Evolutionary conservation across 2,329 filamentous ascomycete genomes (phyloP).

Genomic region (Stachybotrys chlorohalonatus): DNA sequence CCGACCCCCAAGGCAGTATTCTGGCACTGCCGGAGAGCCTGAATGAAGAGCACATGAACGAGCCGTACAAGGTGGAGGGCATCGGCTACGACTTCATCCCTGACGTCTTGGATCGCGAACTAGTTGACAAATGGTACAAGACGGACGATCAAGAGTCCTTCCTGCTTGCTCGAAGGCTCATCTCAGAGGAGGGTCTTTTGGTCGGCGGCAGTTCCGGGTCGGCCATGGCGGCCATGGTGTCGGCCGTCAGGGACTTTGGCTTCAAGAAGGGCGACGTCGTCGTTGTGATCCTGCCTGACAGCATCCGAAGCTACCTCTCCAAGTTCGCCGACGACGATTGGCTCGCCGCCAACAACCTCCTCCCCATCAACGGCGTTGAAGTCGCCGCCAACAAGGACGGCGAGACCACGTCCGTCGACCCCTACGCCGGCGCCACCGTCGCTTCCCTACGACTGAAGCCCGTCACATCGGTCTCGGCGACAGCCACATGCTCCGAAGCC

Average conservation of each 20-base stretch:
- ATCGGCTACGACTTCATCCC: slow-evolving; percentile 99
- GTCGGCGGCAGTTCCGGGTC: slow-evolving; percentile 92
- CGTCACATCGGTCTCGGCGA: slow-evolving; percentile 71
- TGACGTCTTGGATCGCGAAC: slow-evolving; percentile 72
- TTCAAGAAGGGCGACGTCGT: slow-evolving; percentile 78
- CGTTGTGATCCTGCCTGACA: slow-evolving; percentile 88
- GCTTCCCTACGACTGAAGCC: slow-evolving; percentile 82
- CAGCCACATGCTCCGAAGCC: slow-evolving; percentile 69
- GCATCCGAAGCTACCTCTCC: slow-evolving; percentile 92
- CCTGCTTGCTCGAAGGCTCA: slow-evolving; percentile 77
- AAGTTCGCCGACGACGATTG: slow-evolving; percentile 99
- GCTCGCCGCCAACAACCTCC: slow-evolving; percentile 91
- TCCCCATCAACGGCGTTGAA: slow-evolving; percentile 50
- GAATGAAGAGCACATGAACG: slow-evolving; percentile 73
- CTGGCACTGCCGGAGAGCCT: slow-evolving; percentile 71
- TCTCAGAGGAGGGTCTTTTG: slow-evolving; percentile 87
- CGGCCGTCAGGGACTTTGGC: slow-evolving; percentile 66
- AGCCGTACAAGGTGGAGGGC: slow-evolving; percentile 93
- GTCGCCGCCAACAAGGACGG: slow-evolving; percentile 27
- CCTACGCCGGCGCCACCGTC: slow-evolving; percentile 72
- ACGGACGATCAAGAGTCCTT: slow-evolving; percentile 91
- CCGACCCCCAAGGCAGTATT: slow-evolving; percentile 87
- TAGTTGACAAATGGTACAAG: slow-evolving; percentile 96
- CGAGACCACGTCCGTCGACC: slow-evolving; percentile 43
- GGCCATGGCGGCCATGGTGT: slow-evolving; percentile 73